A percentile compares a stretch with the other conserved stretches of the same genome.
These are phyloP conservation scores for Austroboletus eburneus DNA, from an alignment of 768 basidiomycete genomes.

Conservation along the genomic window DNA sequence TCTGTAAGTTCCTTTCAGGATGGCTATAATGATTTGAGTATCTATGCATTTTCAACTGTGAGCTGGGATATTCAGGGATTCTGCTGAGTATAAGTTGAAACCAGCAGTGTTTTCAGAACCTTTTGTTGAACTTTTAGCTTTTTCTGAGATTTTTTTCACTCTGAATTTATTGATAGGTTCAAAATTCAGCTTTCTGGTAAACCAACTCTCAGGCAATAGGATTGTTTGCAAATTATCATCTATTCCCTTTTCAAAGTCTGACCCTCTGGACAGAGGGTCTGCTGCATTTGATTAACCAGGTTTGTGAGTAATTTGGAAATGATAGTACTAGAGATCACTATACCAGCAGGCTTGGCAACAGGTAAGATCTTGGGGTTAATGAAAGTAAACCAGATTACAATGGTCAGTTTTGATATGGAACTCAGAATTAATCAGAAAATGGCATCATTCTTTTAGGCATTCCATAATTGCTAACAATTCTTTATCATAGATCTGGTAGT, in stretches of 20 bases:
- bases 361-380: background rate
- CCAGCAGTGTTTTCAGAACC: too few relatives aligned
- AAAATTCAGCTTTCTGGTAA: too few relatives aligned
- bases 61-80: too few relatives aligned
- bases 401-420: background rate
- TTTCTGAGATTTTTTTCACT: too few relatives aligned
- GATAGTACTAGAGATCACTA: background rate
- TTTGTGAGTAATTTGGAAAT: background rate
- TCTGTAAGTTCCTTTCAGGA: too few relatives aligned
- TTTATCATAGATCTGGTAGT: background rate
- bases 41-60: too few relatives aligned
- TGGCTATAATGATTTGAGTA: too few relatives aligned
- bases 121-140: too few relatives aligned
- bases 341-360: background rate
- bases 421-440: background rate
- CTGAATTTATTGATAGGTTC: too few relatives aligned
- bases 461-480: background rate
- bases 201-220: too few relatives aligned
- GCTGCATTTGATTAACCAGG: background rate
- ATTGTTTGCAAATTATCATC: background rate
- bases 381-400: background rate
- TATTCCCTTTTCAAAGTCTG: background rate
- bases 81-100: too few relatives aligned
- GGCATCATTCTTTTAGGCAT: background rate
- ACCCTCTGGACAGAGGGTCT: background rate